Percentiles rank a stretch among this genome's conserved stretches.
Evolutionary conservation across 2,329 filamentous ascomycete genomes (phyloP).

Genomic region (Dryadomyces sulphureus): DNA sequence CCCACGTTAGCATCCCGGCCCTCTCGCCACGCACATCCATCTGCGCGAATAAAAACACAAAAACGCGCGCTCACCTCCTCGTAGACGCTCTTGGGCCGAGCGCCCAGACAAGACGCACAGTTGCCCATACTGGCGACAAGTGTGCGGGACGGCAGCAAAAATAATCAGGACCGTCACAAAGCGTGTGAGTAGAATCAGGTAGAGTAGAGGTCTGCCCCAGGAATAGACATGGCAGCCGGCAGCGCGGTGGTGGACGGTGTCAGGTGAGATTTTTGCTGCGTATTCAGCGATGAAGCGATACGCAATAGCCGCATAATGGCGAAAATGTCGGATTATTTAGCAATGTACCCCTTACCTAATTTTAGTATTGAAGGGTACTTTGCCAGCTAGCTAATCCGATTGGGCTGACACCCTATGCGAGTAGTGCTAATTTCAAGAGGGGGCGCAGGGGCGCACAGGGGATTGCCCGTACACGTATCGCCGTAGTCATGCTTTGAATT

Average conservation of each 20-base stretch:
- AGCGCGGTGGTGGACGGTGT: too few relatives aligned
- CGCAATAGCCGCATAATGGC: neutral
- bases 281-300: neutral
- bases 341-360: neutral
- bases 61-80: slow-evolving; percentile 44
- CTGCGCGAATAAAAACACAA: too few relatives aligned
- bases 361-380: neutral
- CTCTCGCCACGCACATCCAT: too few relatives aligned
- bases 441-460: neutral
- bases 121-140: slow-evolving; percentile 32
- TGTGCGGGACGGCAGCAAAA: neutral
- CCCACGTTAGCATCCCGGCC: neutral
- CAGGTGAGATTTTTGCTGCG: neutral
- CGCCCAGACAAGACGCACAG: slow-evolving; percentile 46
- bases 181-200: neutral
- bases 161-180: neutral
- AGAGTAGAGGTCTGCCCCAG: neutral
- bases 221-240: neutral
- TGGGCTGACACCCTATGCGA: too few relatives aligned
- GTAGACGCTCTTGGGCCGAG: slow-evolving; percentile 31
- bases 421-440: neutral
- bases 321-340: neutral
- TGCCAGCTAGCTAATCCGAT: neutral
- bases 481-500: neutral
- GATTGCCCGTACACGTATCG: too few relatives aligned